Evolutionary conservation across 495 filamentous ascomycete genomes (phyloP), one percentile per base, ranked within the genome.

Genomic region (Xylona heveae): DNA sequence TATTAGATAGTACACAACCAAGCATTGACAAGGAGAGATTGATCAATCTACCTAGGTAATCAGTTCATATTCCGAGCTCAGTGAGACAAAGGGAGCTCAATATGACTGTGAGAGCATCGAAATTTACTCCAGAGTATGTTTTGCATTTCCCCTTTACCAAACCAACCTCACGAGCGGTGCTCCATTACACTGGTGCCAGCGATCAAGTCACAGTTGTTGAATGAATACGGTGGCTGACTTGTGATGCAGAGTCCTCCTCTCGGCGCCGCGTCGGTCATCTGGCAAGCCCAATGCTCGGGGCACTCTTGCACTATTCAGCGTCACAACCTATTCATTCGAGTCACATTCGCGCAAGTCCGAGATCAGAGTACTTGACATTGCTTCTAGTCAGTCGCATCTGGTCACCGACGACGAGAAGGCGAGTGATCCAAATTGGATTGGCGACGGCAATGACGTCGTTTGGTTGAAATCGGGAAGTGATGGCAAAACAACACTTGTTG

Each of bases 261-360:
- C 72, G 43, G 81, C 82, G 9, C 81, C 85, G 19, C 69, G 85
- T 21, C 70, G 85, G 24, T 78, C 77, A 25, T 46, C 70, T 14
- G 83, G 75, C 16, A 51, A 73, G 9, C 82, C 85, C 19, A 91
- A 88, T 48, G 43, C 64, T 4, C 56, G 65, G 21, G 81, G 77
- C 4, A 77, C 61, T 9, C 55, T 67, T 25, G 70, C 74, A 13
- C 55, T 85, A 7, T 88, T 76, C 42, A 73, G 72, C 25, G 67
- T 62, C 21, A 78, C 77, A 0, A 70, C 72, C 5, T 95, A 93
- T 46, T 83, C 71, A 14, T 94, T 95, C 52, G 61, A 78, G 28
- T 58, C 67, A 0, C 84, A 93, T 49, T 63, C 64, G 28, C 80
- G 76, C 52, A 74, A 57, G 8, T 61, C 62, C 21, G 74, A 84